phyloP scores from a whole-genome alignment of 345 rosid species.

The Aethionema arabicum region DNA sequence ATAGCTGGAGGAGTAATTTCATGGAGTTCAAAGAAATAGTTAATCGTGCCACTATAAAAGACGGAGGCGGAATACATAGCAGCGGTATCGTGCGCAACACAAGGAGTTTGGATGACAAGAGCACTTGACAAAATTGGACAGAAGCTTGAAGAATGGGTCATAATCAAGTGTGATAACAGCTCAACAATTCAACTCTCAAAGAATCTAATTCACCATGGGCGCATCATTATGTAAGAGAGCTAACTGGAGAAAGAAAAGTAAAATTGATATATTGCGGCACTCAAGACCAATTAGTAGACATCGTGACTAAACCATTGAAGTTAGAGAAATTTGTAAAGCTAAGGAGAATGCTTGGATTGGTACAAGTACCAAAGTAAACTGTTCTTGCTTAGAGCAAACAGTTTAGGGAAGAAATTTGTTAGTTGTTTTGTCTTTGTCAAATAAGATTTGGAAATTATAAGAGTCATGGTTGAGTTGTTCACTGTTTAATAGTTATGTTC shows the following conservation, averaged over 20 bases:
- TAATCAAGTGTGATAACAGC: neutral
- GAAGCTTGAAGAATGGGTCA: neutral
- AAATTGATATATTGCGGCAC: neutral
- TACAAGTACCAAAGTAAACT: too few species aligned
- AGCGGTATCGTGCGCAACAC: neutral
- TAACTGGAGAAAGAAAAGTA: neutral
- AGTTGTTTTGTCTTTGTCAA: too few species aligned
- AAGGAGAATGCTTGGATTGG: neutral
- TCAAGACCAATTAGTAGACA: neutral
- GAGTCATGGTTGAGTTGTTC: neutral
- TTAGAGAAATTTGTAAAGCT: neutral
- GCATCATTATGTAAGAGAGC: neutral
- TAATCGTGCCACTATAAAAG: too few species aligned
- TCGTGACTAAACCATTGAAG: neutral
- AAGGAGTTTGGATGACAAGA: neutral
- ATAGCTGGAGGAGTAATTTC: neutral
- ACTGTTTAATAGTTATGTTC: too few species aligned
- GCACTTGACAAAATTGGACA: neutral
- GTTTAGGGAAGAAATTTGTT: too few species aligned
- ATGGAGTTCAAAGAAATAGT: neutral
- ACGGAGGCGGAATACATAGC: neutral
- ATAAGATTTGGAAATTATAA: too few species aligned
- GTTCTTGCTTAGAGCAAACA: too few species aligned
- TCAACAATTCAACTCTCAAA: neutral
- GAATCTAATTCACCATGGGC: neutral